phyloP scores from a whole-genome alignment of 2,329 filamentous ascomycete species.

The Sporothrix schenckii region DNA sequence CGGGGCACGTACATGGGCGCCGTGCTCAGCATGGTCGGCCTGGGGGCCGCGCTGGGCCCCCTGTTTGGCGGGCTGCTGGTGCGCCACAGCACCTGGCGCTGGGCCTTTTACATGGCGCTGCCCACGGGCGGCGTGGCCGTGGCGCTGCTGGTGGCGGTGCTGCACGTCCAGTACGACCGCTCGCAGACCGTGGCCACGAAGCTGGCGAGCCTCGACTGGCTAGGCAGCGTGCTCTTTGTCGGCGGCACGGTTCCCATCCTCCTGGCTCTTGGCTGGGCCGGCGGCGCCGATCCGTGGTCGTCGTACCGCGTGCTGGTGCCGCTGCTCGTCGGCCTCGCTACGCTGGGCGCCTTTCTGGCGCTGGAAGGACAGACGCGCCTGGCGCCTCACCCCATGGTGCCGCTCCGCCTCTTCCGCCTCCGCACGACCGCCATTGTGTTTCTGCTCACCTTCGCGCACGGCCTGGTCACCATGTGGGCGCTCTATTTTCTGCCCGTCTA shows the following conservation, averaged over 20 bases:
- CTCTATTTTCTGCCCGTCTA: constrained; percentile 51
- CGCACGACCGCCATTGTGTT: constrained; percentile 35
- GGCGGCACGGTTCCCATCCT: neutral
- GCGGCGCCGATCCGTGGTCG: neutral
- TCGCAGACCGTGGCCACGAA: neutral
- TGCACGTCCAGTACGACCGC: constrained; percentile 10
- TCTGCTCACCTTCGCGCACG: constrained; percentile 39
- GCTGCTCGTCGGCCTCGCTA: neutral
- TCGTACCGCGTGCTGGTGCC: constrained; percentile 5
- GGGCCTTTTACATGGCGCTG: constrained; percentile 50
- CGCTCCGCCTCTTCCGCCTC: neutral
- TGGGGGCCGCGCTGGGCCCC: constrained; percentile 35
- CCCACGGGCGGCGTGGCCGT: constrained; percentile 43
- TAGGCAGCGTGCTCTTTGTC: neutral
- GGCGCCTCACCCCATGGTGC: constrained; percentile 2
- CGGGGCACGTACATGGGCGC: constrained; percentile 35
- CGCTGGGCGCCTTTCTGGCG: neutral
- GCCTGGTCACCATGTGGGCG: constrained; percentile 45
- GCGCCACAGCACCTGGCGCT: constrained; percentile 35
- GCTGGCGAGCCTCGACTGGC: constrained; percentile 6
- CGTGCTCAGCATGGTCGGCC: constrained; percentile 24
- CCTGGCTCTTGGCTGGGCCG: neutral
- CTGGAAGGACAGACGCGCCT: neutral
- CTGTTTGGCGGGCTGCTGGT: constrained; percentile 35
- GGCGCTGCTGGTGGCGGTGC: constrained; percentile 45